Evolutionary conservation across 163 green algal genomes (phyloP).

Genomic region (Chloroidium sp.): DNA sequence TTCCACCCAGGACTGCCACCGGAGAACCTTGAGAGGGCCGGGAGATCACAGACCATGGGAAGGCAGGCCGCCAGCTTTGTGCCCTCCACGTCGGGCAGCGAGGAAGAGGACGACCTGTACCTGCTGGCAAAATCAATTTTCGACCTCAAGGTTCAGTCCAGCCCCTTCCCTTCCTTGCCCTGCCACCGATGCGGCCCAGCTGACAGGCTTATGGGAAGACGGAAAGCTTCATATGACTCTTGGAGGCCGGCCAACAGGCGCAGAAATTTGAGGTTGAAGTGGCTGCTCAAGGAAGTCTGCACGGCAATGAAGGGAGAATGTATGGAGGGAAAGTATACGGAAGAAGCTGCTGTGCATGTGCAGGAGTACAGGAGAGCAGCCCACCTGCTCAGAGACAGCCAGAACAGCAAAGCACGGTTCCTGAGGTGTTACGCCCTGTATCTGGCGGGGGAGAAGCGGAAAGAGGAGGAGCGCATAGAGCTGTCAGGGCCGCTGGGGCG

Average conservation of each 20-base stretch:
- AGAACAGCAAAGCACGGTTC: conserved; percentile 40
- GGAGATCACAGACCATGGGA: neutral
- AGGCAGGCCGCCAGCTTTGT: neutral
- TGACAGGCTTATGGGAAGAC: neutral
- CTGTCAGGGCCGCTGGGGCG: conserved; percentile 27
- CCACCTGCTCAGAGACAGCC: conserved; percentile 30
- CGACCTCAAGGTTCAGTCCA: conserved; percentile 41
- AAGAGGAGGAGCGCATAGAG: conserved; percentile 62
- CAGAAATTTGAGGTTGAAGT: too few relatives aligned
- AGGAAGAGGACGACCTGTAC: conserved; percentile 29
- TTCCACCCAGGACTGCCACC: conserved; percentile 3
- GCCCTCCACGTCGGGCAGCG: neutral
- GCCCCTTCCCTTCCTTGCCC: neutral
- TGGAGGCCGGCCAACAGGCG: too few relatives aligned
- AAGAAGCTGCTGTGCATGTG: neutral
- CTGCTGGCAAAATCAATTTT: conserved; percentile 52
- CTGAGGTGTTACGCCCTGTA: conserved; percentile 67
- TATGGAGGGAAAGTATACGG: too few relatives aligned
- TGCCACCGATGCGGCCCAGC: neutral
- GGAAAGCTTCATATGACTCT: too few relatives aligned
- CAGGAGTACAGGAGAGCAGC: conserved; percentile 63
- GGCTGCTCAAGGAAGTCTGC: too few relatives aligned
- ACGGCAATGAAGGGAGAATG: too few relatives aligned
- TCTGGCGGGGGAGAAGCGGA: conserved; percentile 65
- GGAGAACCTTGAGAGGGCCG: neutral